phyloP scores from a whole-genome alignment of 106 monocot genomes.

The Narthecium ossifragum region DNA sequence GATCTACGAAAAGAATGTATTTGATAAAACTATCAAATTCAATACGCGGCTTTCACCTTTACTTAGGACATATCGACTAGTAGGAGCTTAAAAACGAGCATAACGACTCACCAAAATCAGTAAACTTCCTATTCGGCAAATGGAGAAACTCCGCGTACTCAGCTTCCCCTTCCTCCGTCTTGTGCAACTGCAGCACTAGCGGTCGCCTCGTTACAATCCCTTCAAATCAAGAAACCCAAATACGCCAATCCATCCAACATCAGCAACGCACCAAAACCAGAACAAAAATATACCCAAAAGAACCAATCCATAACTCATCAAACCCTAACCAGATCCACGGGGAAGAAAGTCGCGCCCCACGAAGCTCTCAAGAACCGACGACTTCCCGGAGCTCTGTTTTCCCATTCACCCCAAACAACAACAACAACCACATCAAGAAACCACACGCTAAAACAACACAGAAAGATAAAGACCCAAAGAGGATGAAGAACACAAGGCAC shows the following conservation, averaged over 20 bases:
- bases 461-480: not conserved
- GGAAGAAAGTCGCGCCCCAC: conserved; percentile 57
- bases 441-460: not conserved
- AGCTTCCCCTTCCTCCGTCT: conserved; percentile 38
- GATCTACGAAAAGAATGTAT: too few relatives aligned
- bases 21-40: too few relatives aligned
- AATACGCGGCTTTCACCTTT: too few relatives aligned
- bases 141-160: conserved; percentile 78
- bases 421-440: not conserved
- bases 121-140: conserved; percentile 47
- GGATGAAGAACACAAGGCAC: not conserved
- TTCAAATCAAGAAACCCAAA: conserved; percentile 10
- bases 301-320: not conserved
- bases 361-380: conserved; percentile 54
- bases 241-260: not conserved
- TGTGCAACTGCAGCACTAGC: conserved; percentile 61
- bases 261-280: too few relatives aligned
- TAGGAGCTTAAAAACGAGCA: too few relatives aligned
- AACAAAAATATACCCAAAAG: not conserved
- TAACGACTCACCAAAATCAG: conserved; percentile 52
- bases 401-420: not conserved
- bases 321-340: conserved; percentile 47
- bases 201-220: conserved; percentile 79
- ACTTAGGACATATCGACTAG: too few relatives aligned
- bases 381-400: conserved; percentile 54